These are phyloP conservation scores for Fraxinus albicans DNA, from an alignment of 305 asterid genomes.

Conservation along the genomic window DNA sequence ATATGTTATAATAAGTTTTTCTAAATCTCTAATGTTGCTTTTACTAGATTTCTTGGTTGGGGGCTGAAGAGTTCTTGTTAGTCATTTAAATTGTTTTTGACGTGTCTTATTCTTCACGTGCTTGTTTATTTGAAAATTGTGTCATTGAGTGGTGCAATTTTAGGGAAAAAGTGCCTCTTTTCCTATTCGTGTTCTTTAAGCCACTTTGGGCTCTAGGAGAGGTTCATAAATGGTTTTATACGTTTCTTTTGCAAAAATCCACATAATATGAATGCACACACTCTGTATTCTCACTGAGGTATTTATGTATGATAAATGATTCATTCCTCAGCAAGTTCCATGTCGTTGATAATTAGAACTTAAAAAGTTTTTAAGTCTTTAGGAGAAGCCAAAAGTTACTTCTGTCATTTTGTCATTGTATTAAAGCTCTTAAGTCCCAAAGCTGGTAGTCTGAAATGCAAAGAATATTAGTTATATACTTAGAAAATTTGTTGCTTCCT, in stretches of 20 bases:
- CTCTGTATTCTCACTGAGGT: background rate
- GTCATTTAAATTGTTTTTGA: too few relatives aligned
- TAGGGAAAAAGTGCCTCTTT: background rate
- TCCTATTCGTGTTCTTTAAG: background rate
- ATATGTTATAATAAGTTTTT: too few relatives aligned
- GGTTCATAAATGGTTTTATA: conserved; percentile 6
- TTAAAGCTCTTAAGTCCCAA: conserved; percentile 1
- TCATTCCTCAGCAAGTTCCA: background rate
- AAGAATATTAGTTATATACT: background rate
- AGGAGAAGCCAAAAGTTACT: background rate
- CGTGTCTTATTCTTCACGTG: too few relatives aligned
- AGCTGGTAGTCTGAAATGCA: background rate
- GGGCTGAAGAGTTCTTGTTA: too few relatives aligned
- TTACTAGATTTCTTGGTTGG: too few relatives aligned
- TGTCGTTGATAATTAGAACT: background rate
- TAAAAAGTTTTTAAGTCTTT: background rate
- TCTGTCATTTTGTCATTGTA: background rate
- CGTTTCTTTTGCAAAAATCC: background rate
- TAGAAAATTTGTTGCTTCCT: background rate
- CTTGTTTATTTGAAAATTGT: background rate
- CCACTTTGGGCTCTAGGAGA: background rate
- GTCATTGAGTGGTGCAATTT: background rate
- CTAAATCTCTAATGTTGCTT: too few relatives aligned
- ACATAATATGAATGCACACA: background rate
- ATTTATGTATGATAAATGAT: background rate